Percentiles rank a stretch among this genome's conserved stretches.
phyloP scores from a whole-genome alignment of 345 rosid genomes.

The Brassica cretica region DNA sequence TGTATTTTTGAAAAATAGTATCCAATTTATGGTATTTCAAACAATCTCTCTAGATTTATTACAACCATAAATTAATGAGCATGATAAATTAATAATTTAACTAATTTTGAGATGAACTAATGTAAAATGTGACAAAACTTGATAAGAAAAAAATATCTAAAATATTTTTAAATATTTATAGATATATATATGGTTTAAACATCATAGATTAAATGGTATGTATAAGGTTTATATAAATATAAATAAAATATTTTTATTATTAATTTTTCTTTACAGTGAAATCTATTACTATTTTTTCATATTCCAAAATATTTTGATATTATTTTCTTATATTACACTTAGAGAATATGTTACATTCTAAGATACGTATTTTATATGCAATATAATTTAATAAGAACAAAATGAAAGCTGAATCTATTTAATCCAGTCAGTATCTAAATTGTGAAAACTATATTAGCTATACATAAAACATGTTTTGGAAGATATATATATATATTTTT shows the following conservation, averaged over 20 bases:
- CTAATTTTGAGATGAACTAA: neutral
- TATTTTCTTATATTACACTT: neutral
- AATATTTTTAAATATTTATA: no score
- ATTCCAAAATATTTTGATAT: neutral
- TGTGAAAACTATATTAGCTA: neutral
- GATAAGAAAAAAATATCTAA: no score
- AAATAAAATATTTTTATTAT: neutral
- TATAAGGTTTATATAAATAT: neutral
- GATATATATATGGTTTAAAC: neutral
- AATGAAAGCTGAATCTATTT: neutral
- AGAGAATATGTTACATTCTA: neutral
- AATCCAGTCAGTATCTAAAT: neutral
- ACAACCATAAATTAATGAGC: neutral
- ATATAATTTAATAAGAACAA: neutral
- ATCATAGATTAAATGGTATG: neutral
- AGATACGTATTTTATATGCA: neutral
- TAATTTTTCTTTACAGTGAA: neutral
- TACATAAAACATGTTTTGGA: neutral
- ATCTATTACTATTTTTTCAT: neutral
- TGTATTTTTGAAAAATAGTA: neutral
- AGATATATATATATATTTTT: no score
- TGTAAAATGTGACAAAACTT: neutral
- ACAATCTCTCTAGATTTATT: neutral
- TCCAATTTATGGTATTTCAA: neutral
- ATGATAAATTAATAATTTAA: neutral